These are phyloP conservation scores for Ceratobasidium sp. DNA, from an alignment of 1,284 basidiomycete genomes.

Conservation along the genomic window DNA sequence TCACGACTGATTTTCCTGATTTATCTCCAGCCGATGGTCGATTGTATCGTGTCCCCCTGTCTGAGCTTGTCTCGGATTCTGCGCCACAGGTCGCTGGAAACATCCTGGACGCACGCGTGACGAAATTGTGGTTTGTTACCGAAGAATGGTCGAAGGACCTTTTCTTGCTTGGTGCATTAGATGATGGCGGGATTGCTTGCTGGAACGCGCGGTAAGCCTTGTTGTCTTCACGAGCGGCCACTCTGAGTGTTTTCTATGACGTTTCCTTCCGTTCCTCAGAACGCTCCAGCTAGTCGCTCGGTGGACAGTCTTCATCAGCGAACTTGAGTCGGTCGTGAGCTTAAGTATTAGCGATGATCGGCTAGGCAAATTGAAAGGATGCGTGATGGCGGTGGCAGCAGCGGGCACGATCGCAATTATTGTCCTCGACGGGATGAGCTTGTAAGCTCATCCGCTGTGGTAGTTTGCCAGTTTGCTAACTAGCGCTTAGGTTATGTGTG, in stretches of 20 bases:
- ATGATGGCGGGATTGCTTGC: constrained; percentile 79
- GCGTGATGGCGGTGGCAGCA: constrained; percentile 78
- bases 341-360: constrained; percentile 66
- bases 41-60: constrained; percentile 60
- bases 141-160: constrained; percentile 70
- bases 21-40: constrained; percentile 42
- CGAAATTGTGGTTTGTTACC: constrained; percentile 67
- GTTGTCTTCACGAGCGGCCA: background rate
- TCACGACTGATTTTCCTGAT: background rate
- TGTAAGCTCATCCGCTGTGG: constrained; percentile 66
- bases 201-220: constrained; percentile 73
- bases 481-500: constrained; percentile 71
- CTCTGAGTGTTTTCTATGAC: background rate
- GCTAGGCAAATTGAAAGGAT: constrained; percentile 75
- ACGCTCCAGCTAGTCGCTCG: constrained; percentile 73
- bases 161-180: constrained; percentile 76
- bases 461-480: too few species aligned
- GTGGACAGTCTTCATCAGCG: constrained; percentile 78
- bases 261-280: constrained; percentile 62
- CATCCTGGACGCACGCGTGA: constrained; percentile 66
- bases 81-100: constrained; percentile 60
- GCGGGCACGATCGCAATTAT: constrained; percentile 89
- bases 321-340: constrained; percentile 71
- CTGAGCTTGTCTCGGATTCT: constrained; percentile 54
- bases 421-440: constrained; percentile 79